Conservation (phyloP, 2,329 filamentous ascomycete species). For the Colletotrichum sp. region DNA sequence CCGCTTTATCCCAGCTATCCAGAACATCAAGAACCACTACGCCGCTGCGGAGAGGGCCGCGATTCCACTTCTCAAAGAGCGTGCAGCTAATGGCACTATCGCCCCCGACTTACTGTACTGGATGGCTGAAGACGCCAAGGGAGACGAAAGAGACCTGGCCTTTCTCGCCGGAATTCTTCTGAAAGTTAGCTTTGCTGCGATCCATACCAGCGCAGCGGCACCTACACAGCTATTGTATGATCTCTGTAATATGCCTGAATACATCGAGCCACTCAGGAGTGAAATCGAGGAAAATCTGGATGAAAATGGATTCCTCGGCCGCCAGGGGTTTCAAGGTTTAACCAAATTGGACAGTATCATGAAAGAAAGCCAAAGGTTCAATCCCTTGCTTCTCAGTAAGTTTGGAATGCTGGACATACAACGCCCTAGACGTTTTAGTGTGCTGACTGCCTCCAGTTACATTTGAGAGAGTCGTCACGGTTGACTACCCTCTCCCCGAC, state of each 20-base stretch:
- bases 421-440: not conserved
- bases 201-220: constrained; percentile 29
- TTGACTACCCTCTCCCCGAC: not conserved
- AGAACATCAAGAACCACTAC: constrained; percentile 28
- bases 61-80: constrained; percentile 28
- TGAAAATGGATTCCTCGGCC: not conserved
- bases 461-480: not conserved
- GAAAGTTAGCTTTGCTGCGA: constrained; percentile 29
- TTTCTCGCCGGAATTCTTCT: constrained; percentile 30
- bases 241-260: constrained; percentile 15
- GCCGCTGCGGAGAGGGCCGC: constrained; percentile 24
- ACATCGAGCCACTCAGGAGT: not conserved
- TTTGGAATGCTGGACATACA: not conserved
- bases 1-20: constrained; percentile 27
- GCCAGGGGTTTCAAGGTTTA: not conserved
- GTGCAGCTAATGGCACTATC: constrained; percentile 14
- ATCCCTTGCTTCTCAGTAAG: not conserved
- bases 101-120: constrained; percentile 24
- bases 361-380: not conserved
- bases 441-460: not conserved
- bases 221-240: constrained; percentile 29
- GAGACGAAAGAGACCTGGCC: constrained; percentile 14
- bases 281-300: not conserved
- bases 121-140: constrained; percentile 23
- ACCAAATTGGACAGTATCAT: not conserved